Conservation (phyloP, 495 filamentous ascomycete species). For the Achaetomiella virescens region DNA sequence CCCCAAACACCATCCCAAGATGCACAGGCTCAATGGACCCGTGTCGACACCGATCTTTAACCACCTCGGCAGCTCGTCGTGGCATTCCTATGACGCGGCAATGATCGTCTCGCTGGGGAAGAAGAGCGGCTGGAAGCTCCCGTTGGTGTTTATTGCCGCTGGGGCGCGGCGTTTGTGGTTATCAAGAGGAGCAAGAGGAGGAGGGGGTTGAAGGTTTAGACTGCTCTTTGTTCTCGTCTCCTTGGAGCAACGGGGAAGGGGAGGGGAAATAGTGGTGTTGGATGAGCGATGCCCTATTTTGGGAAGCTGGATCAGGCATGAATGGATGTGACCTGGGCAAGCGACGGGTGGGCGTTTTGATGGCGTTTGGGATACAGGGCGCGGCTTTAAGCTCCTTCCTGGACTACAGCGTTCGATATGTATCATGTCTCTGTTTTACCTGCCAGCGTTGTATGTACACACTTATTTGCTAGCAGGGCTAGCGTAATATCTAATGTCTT, state of each 20-base stretch:
- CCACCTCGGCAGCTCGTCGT: constrained; percentile 42
- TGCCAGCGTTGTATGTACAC: background rate
- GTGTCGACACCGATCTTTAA: constrained; percentile 40
- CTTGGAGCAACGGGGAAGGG: no score
- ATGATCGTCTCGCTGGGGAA: constrained; percentile 27
- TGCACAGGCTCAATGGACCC: constrained; percentile 41
- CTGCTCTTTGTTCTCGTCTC: no score
- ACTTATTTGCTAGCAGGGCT: background rate
- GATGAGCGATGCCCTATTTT: no score
- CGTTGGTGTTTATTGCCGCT: constrained; percentile 6
- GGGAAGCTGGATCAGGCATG: no score
- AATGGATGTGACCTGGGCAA: no score
- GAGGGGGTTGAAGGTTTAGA: background rate
- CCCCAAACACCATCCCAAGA: constrained; percentile 14
- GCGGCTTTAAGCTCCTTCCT: no score
- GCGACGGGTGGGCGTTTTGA: no score
- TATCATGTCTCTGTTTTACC: background rate
- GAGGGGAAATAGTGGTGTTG: no score
- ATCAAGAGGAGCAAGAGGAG: constrained; percentile 13
- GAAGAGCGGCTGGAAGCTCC: constrained; percentile 2
- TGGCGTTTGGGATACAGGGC: no score
- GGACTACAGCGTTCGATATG: no score
- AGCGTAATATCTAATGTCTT: background rate
- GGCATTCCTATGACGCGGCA: constrained; percentile 40
- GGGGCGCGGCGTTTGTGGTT: constrained; percentile 5